phyloP scores from a whole-genome alignment of 148 eudicot genomes.

The Salicornia ramosissima region DNA sequence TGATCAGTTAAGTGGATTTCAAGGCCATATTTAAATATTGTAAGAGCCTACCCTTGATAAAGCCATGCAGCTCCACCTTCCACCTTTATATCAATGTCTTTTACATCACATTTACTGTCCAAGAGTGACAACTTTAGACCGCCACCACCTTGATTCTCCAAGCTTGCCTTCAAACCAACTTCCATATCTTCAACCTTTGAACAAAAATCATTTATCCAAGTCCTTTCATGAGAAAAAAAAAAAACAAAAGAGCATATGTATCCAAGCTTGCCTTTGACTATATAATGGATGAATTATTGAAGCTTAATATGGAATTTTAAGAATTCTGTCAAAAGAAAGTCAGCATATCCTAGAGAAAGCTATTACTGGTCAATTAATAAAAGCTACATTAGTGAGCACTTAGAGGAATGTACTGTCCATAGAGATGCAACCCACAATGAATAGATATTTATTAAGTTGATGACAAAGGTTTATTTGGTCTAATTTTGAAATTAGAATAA shows the following conservation, averaged over 20 bases:
- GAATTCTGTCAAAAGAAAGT: neutral
- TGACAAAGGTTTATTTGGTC: too few species aligned
- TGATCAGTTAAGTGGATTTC: neutral
- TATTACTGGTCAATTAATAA: neutral
- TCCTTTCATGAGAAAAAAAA: constrained; percentile 2
- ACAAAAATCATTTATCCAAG: constrained; percentile 29
- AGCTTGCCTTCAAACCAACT: constrained; percentile 47
- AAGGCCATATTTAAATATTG: neutral
- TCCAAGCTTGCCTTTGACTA: too few species aligned
- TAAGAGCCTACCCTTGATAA: constrained; percentile 80
- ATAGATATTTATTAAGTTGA: too few species aligned
- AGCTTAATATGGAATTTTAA: neutral
- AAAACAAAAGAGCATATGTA: neutral
- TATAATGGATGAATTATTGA: neutral
- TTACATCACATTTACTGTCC: constrained; percentile 70
- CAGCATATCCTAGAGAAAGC: too few species aligned
- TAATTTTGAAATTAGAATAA: too few species aligned
- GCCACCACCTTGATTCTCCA: constrained; percentile 65
- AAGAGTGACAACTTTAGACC: constrained; percentile 48
- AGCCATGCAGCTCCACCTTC: constrained; percentile 98
- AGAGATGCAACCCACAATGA: too few species aligned
- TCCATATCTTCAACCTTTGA: constrained; percentile 86
- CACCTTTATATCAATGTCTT: constrained; percentile 52
- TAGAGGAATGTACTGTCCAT: too few species aligned
- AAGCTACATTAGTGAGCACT: neutral